Base-by-base conservation (phyloP, 2,329 filamentous ascomycete genomes). In the Byssoonygena ceratinophila region DNA sequence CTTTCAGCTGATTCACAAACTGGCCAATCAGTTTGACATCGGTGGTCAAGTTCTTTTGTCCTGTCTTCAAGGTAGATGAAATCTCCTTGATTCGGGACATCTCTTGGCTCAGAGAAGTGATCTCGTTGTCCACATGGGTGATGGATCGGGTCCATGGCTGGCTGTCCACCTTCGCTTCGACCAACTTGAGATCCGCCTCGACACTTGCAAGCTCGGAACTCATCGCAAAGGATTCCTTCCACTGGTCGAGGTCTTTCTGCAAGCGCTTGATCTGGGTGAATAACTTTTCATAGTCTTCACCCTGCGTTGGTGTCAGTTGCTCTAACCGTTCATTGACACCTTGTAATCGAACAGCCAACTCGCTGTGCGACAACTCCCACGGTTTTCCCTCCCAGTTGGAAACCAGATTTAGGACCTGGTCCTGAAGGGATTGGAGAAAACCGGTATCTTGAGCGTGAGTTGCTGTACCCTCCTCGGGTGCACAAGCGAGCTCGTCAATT, bases 1-100 rank as follows among this genome's bases (percentile, higher is more conserved):
- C 48, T 36, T 51, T 43, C 40, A 51, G 22, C 40, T 51, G 48
- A 36, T 43, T 44, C 8, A 51, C 40, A 34, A 16, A 51, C 40
- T 51, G 48, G 20, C n/a, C 31, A 51, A 44, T 20, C 18, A 44
- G 25, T 25, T 44, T 44, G 20, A 51, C 20, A 18, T 51, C 48
- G 7, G 14, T 14, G 20, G 37, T 23, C 20, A 51, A 12, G 16
- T 14, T 44, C 14, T 44, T 44, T 12, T 50, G 36, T 50, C 43
- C 27, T 8, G 4, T 14, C 7, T 36, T 37, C 32, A 47, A 47
- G 11, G 16, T 27, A 23, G 22, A 37, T 14, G 32, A 47, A n/a
- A 11, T 37, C 3, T 29, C 27, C 16, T 41, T 41, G 47, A 50
- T 5, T 22, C n/a, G 32, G 18, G 27, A n/a, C 27, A 43, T 4